A percentile compares a stretch with the other conserved stretches of the same genome.
Evolutionary conservation across 768 basidiomycete species (phyloP).

Genomic region (Mycena galericulata): DNA sequence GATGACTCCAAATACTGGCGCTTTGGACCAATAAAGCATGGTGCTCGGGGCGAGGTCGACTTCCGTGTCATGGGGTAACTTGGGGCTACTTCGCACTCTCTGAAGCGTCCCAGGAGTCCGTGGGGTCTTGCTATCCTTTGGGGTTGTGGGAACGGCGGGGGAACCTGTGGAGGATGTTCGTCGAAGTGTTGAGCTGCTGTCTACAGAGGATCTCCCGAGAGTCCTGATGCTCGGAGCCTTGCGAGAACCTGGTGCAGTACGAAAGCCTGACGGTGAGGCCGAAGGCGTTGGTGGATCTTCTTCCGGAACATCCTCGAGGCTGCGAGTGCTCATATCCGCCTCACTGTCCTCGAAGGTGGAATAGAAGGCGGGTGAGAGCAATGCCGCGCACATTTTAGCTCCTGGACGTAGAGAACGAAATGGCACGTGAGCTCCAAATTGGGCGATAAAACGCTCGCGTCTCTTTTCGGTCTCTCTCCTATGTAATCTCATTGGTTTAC

Average conservation of each 20-base stretch:
- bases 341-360: conserved; percentile 33
- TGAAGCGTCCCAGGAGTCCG: conserved; percentile 42
- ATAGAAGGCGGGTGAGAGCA: conserved; percentile 33
- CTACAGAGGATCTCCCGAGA: conserved; percentile 35
- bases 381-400: background rate
- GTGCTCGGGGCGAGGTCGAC: conserved; percentile 74
- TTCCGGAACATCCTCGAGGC: conserved; percentile 51
- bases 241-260: conserved; percentile 30
- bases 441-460: conserved; percentile 8
- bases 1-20: conserved; percentile 79
- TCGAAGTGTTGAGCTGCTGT: conserved; percentile 27
- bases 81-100: conserved; percentile 62
- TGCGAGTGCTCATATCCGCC: conserved; percentile 43
- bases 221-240: conserved; percentile 50
- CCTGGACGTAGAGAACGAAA: background rate
- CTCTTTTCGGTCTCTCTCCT: background rate
- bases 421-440: background rate
- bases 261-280: conserved; percentile 27
- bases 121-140: conserved; percentile 34
- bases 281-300: conserved; percentile 41
- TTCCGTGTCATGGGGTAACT: conserved; percentile 71
- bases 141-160: conserved; percentile 10
- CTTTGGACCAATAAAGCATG: conserved; percentile 87
- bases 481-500: background rate
- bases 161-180: conserved; percentile 38